Conservation (phyloP, 768 basidiomycete species). For the Russula emetica region DNA sequence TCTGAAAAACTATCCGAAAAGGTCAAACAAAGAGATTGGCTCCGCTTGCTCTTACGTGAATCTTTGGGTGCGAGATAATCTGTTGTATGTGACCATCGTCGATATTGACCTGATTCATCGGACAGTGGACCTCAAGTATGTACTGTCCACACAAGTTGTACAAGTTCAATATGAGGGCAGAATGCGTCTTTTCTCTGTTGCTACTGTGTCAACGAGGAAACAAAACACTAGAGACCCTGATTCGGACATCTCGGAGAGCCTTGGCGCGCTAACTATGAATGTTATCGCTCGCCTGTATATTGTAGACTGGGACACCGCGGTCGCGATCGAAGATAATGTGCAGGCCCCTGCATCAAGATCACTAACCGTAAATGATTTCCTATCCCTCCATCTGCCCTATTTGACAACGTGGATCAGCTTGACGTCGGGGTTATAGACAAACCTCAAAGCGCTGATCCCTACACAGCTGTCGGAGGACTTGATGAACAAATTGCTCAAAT, state of each 20-base stretch:
- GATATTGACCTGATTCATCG: background rate
- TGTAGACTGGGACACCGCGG: constrained; percentile 63
- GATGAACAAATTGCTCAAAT: constrained; percentile 84
- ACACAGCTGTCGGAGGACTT: constrained; percentile 82
- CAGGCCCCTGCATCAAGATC: constrained; percentile 30
- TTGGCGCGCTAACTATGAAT: constrained; percentile 46
- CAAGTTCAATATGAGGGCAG: constrained; percentile 61
- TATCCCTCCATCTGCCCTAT: constrained; percentile 8
- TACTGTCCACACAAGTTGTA: constrained; percentile 56
- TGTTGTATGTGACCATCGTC: constrained; percentile 13
- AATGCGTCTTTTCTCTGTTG: constrained; percentile 53
- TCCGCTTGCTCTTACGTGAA: constrained; percentile 61
- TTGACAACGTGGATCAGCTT: constrained; percentile 8
- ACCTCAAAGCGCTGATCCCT: constrained; percentile 51
- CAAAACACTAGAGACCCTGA: constrained; percentile 25
- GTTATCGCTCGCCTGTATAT: constrained; percentile 49
- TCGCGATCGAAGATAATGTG: constrained; percentile 40
- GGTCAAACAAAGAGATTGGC: constrained; percentile 58
- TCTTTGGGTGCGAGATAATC: constrained; percentile 49
- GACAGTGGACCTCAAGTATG: constrained; percentile 67
- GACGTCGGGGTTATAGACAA: constrained; percentile 43
- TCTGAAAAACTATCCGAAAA: constrained; percentile 25
- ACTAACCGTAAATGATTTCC: constrained; percentile 19
- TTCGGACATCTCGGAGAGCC: constrained; percentile 38
- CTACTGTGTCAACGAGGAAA: constrained; percentile 40